phyloP scores from a whole-genome alignment of 1,139 yeast species.

The Candida sp. region DNA sequence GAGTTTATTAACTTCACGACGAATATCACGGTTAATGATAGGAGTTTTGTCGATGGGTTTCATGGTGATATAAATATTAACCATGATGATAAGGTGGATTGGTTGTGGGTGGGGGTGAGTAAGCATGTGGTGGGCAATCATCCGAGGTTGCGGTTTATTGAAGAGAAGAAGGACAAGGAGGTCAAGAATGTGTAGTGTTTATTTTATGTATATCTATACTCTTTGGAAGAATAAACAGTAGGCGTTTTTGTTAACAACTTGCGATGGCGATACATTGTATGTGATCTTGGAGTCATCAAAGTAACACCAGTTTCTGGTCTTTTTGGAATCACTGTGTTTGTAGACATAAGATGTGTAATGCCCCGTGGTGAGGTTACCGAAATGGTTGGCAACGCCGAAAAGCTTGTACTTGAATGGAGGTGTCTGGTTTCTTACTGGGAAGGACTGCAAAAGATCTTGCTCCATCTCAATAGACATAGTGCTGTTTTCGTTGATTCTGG shows the following conservation, averaged over 20 bases:
- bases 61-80: conserved; percentile 62
- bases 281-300: conserved; percentile 75
- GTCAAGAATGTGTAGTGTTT: neutral
- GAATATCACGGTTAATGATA: conserved; percentile 82
- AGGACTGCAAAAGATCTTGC: conserved; percentile 44
- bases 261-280: conserved; percentile 39
- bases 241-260: conserved; percentile 66
- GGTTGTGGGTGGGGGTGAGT: conserved; percentile 80
- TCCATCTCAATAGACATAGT: conserved; percentile 30
- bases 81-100: conserved; percentile 56
- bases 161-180: conserved; percentile 13
- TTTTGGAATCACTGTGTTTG: conserved; percentile 46
- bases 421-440: conserved; percentile 75
- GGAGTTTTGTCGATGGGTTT: conserved; percentile 83
- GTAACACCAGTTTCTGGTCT: conserved; percentile 65
- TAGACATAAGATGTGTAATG: conserved; percentile 90
- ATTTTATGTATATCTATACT: conserved; percentile 20
- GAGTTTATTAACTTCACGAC: conserved; percentile 83
- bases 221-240: conserved; percentile 74
- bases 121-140: conserved; percentile 54
- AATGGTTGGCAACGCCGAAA: conserved; percentile 90
- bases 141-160: conserved; percentile 43
- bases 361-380: conserved; percentile 82
- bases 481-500: conserved; percentile 25
- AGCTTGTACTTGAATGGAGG: conserved; percentile 83